These are phyloP conservation scores for Moricandia moricandioides DNA, from an alignment of 345 rosid genomes.

Conservation along the genomic window DNA sequence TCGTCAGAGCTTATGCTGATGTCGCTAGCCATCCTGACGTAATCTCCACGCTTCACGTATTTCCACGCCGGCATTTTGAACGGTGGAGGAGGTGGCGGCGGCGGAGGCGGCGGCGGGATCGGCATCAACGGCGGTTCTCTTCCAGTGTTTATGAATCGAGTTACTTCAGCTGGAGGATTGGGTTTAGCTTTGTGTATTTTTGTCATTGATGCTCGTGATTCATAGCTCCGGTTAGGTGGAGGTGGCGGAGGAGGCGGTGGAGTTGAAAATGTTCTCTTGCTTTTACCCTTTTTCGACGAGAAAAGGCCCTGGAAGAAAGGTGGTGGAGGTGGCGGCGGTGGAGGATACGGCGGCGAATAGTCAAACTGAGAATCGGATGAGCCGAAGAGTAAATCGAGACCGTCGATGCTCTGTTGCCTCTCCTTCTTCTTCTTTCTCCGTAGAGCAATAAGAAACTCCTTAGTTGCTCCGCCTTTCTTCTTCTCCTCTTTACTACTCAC, in stretches of 20 bases:
- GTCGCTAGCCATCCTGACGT: constrained; percentile 63
- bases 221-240: constrained; percentile 13
- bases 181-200: constrained; percentile 24
- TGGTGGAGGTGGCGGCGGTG: constrained; percentile 53
- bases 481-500: constrained; percentile 41
- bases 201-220: constrained; percentile 40
- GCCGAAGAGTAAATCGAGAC: constrained; percentile 60
- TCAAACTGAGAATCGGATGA: constrained; percentile 21
- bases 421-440: constrained; percentile 61
- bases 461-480: constrained; percentile 56
- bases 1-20: constrained; percentile 61
- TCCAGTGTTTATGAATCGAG: constrained; percentile 36
- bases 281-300: constrained; percentile 60
- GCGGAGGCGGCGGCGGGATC: constrained; percentile 72
- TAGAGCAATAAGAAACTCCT: constrained; percentile 55
- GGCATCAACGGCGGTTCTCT: constrained; percentile 53
- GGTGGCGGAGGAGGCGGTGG: constrained; percentile 63
- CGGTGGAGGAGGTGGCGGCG: constrained; percentile 87
- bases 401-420: constrained; percentile 80
- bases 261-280: constrained; percentile 39
- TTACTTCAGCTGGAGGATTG: constrained; percentile 38
- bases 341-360: constrained; percentile 39
- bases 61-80: constrained; percentile 65
- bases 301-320: constrained; percentile 57
- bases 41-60: constrained; percentile 60